These are phyloP conservation scores for Aspergillus haitiensis DNA, from an alignment of 495 filamentous ascomycete genomes.

Conservation along the genomic window DNA sequence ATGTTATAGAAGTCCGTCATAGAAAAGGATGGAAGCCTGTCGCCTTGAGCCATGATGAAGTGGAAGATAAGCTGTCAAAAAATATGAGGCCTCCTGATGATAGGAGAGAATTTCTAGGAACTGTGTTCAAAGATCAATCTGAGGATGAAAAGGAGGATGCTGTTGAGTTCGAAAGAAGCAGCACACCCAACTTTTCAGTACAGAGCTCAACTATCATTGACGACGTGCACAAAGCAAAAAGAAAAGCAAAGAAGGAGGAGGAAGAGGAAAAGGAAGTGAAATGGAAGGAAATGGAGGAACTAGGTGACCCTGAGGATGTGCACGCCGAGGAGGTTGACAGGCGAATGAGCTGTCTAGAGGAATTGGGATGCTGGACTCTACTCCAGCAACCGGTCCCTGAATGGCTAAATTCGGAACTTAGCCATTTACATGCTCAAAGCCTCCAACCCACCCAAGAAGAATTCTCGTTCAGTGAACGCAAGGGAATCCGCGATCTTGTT, in stretches of 20 bases:
- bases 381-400: slow-evolving; percentile 38
- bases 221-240: no score
- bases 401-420: no score
- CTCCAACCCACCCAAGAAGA: slow-evolving; percentile 20
- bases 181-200: not conserved
- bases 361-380: slow-evolving; percentile 55
- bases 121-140: no score
- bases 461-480: not conserved
- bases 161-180: slow-evolving; percentile 23
- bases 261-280: no score
- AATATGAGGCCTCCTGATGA: slow-evolving; percentile 7
- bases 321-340: slow-evolving; percentile 58
- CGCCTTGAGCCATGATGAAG: slow-evolving; percentile 53
- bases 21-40: slow-evolving; percentile 31
- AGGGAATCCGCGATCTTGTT: no score
- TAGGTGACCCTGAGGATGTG: slow-evolving; percentile 42
- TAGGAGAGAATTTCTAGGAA: no score
- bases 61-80: slow-evolving; percentile 50
- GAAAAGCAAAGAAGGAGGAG: no score
- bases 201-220: no score
- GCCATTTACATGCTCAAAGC: slow-evolving; percentile 2
- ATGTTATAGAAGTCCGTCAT: slow-evolving; percentile 50
- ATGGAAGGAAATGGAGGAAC: slow-evolving; percentile 7
- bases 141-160: slow-evolving; percentile 20
- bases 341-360: slow-evolving; percentile 52